Evolutionary conservation across 164 flowering plant genomes (phyloP).

Genomic region (Magnolia changhungtana): DNA sequence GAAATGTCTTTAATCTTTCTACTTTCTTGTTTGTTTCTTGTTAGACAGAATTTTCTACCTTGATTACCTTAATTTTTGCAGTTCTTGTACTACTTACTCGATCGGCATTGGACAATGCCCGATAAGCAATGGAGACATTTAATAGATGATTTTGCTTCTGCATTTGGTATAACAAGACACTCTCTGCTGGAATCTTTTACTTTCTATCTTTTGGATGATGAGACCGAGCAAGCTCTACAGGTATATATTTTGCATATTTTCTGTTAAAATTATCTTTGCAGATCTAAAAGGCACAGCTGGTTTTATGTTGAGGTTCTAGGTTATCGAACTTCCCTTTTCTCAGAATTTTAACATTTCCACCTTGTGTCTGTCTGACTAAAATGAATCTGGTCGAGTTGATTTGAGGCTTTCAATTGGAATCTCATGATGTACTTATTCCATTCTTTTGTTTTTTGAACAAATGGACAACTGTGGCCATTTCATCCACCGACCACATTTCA

Average conservation of each 20-base stretch:
- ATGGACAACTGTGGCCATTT: background rate
- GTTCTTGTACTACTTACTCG: conserved; percentile 88
- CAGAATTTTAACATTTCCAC: too few relatives aligned
- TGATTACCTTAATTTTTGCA: conserved; percentile 44
- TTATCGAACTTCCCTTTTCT: too few relatives aligned
- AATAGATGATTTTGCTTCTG: conserved; percentile 82
- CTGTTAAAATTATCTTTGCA: too few relatives aligned
- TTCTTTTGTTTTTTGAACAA: background rate
- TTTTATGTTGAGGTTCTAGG: too few relatives aligned
- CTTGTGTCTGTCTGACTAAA: too few relatives aligned
- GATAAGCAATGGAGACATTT: conserved; percentile 64
- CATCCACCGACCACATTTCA: too few relatives aligned
- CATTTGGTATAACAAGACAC: conserved; percentile 68
- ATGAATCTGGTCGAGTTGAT: background rate
- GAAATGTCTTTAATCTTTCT: background rate
- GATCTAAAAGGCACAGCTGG: too few relatives aligned
- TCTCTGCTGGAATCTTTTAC: conserved; percentile 74
- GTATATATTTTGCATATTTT: conserved; percentile 28
- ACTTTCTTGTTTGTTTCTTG: background rate
- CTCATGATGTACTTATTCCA: background rate
- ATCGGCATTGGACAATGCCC: conserved; percentile 78
- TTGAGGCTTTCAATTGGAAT: background rate
- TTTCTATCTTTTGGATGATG: conserved; percentile 92
- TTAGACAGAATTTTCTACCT: background rate
- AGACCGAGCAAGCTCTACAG: conserved; percentile 71